Base-by-base conservation (phyloP, 106 monocot species). In the Iris macrosiphon region DNA sequence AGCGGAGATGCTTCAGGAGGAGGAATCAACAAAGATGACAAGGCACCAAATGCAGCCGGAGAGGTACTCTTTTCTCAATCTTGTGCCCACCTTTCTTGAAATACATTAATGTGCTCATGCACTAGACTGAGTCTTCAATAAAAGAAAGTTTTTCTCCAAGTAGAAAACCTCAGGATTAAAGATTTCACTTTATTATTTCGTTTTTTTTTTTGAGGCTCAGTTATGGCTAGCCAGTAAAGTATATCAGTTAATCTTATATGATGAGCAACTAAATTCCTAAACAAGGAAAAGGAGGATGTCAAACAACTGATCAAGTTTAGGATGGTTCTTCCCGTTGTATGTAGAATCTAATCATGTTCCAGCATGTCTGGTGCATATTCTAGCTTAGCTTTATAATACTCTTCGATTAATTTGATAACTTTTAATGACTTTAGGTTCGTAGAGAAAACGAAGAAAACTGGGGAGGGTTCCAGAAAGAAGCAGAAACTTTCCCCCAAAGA, bases 1-100 rank as follows among this genome's bases (percentile, higher is more conserved):
- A 19, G 98, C 98, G 2, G 60, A 75, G 70, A 75, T 45, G 46
- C 87, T 91, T 68, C 91, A 91, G 41, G 55, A 79, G 62, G 82
- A 87, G 67, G 91, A 91, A 57, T 60, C 65, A 27, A 52, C 51
- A 35, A 32, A 40, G 5, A 52, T 37, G 48, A 65, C 28, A 43
- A 27, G 28, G 13, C 35, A 56, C 22, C 4, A 37, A 26, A 28
- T 14, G 19, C 48, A 2, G 32, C 30, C 56, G 20, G 52, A 67
- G 40, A 74, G 71, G 83, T 83, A 75, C 11, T 8, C 32, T 23
- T 24, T 29, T 15, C 4, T 31, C 13, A n/a, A n/a, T n/a, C n/a
- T n/a, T n/a, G n/a, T n/a, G n/a, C n/a, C n/a, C n/a, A 1, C 31
- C 42, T 40, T 32, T 37, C 20, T 37, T 34, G 18, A 35, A 15